phyloP scores from a whole-genome alignment of 139 green algal genomes.

The Coccomyxa sp. region DNA sequence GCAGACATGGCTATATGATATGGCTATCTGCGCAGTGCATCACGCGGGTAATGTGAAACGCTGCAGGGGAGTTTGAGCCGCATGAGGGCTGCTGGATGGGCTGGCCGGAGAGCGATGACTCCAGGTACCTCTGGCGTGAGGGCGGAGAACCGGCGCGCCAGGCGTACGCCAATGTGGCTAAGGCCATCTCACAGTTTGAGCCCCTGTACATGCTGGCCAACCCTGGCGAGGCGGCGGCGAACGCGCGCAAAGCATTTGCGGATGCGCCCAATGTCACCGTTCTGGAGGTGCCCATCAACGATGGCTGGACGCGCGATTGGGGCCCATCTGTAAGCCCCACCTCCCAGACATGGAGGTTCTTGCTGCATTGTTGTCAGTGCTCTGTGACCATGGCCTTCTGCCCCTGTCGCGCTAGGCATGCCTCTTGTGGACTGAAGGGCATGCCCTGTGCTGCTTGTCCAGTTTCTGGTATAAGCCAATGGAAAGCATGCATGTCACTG shows the following conservation, averaged over 20 bases:
- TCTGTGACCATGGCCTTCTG: background rate
- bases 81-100: conserved; percentile 58
- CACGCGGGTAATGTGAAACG: too few relatives aligned
- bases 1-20: too few relatives aligned
- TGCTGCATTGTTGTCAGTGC: background rate
- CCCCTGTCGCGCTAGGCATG: too few relatives aligned
- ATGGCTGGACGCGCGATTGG: conserved; percentile 63
- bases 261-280: conserved; percentile 27
- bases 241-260: conserved; percentile 24
- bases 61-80: background rate
- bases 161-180: conserved; percentile 47
- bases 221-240: conserved; percentile 28
- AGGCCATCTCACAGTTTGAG: conserved; percentile 58
- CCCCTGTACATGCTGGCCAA: conserved; percentile 56
- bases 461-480: too few relatives aligned
- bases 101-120: conserved; percentile 39
- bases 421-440: too few relatives aligned
- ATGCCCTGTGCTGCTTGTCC: too few relatives aligned
- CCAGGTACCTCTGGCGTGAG: conserved; percentile 54
- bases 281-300: conserved; percentile 44
- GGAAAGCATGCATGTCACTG: too few relatives aligned
- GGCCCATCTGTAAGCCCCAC: conserved; percentile 38
- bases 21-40: too few relatives aligned
- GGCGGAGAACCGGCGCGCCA: conserved; percentile 43
- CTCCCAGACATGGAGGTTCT: background rate